Conservation (phyloP, 208 protist genomes). For the Trypanosoma melophagium region DNA sequence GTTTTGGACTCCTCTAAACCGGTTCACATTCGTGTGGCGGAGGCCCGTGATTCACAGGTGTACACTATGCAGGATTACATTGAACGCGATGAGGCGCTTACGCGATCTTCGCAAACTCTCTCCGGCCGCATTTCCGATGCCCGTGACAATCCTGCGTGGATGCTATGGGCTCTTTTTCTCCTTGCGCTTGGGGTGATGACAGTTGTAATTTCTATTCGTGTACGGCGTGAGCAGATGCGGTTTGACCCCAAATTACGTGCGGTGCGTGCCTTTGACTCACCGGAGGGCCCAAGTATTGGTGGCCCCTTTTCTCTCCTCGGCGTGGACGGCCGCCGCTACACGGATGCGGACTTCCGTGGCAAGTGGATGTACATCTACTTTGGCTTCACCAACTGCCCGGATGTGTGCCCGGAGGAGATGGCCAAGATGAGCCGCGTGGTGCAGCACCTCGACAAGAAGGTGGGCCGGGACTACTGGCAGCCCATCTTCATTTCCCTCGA, state of each 20-base stretch:
- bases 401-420: constrained; percentile 96
- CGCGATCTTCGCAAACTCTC: constrained; percentile 40
- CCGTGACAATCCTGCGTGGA: constrained; percentile 76
- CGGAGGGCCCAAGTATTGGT: constrained; percentile 73
- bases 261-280: constrained; percentile 69
- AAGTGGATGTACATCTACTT: constrained; percentile 96
- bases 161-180: constrained; percentile 70
- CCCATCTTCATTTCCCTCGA: constrained; percentile 95
- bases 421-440: constrained; percentile 91
- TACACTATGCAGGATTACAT: constrained; percentile 84
- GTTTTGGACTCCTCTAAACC: constrained; percentile 64
- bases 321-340: constrained; percentile 64
- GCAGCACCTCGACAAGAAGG: constrained; percentile 69
- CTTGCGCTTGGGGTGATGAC: constrained; percentile 53
- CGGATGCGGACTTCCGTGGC: constrained; percentile 77
- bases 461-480: constrained; percentile 78
- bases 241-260: constrained; percentile 77
- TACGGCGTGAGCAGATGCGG: constrained; percentile 74
- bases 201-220: constrained; percentile 72
- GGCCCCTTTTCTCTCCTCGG: constrained; percentile 66
- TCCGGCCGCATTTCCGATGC: constrained; percentile 56
- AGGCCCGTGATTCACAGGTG: constrained; percentile 74
- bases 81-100: constrained; percentile 60
- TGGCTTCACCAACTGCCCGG: constrained; percentile 96
- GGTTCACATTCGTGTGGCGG: constrained; percentile 68